Evolutionary conservation across 2,329 filamentous ascomycete species (phyloP).

Genomic region (Aspergillus latus): DNA sequence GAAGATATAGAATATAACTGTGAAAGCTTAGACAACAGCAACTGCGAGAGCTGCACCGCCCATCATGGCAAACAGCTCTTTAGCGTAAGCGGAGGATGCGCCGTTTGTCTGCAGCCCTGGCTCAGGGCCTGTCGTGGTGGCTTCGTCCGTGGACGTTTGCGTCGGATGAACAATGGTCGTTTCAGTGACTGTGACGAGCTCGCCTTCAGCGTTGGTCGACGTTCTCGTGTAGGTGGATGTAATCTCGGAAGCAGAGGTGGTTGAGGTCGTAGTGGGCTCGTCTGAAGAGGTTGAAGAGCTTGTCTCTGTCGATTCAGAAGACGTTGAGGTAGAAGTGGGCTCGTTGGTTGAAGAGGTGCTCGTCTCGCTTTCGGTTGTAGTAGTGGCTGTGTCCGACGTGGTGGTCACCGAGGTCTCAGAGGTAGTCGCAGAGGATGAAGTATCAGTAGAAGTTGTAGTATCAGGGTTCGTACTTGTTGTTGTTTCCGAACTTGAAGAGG

Average conservation of each 20-base stretch:
- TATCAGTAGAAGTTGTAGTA: not conserved
- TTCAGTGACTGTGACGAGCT: conserved; percentile 44
- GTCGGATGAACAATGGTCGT: conserved; percentile 46
- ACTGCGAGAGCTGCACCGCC: conserved; percentile 44
- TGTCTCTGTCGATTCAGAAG: conserved; percentile 26
- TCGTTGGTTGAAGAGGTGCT: conserved; percentile 8
- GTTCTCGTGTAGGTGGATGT: conserved; percentile 29
- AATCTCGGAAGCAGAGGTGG: conserved; percentile 32
- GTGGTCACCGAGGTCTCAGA: conserved; percentile 4
- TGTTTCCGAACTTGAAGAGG: not conserved
- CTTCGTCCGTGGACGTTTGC: conserved; percentile 25
- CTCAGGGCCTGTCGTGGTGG: conserved; percentile 25
- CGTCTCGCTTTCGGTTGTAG: conserved; percentile 15
- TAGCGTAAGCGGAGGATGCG: conserved; percentile 30
- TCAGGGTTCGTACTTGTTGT: not conserved
- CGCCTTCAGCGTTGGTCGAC: conserved; percentile 37
- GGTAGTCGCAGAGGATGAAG: conserved; percentile 2
- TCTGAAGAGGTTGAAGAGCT: conserved; percentile 14
- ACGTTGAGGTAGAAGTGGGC: conserved; percentile 11
- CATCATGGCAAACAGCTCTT: conserved; percentile 40
- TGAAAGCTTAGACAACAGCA: conserved; percentile 34
- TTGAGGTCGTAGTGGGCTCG: conserved; percentile 12
- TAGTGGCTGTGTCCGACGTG: conserved; percentile 7
- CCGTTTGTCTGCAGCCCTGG: conserved; percentile 45
- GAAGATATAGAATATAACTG: not conserved